Base-by-base conservation (phyloP, 2,329 filamentous ascomycete species). In the Anthostomella pinea region DNA sequence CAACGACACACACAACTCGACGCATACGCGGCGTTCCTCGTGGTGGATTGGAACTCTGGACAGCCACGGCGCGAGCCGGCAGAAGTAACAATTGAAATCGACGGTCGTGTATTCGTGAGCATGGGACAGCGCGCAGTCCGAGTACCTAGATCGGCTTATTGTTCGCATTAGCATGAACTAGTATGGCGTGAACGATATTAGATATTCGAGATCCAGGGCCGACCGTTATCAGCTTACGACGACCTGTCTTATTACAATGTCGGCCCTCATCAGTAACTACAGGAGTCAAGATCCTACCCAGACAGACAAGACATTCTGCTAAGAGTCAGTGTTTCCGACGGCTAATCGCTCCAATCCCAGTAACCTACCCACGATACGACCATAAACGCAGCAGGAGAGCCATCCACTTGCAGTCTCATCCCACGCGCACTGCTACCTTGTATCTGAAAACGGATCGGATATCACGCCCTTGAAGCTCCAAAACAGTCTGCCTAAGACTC, bases 61-160 rank as follows among this genome's bases (percentile, higher is more conserved):
- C 32, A 24, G 30, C 30, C 30, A 40, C 41, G 44, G 44, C 35
- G 27, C 38, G 33, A 39, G 41, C 44, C 41, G 44, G 32, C 24
- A 33, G 24, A 39, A 18, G 17, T n/a, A n/a, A n/a, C 25, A 13
- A 27, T 27, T 15, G 25, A 27, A 13, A 15, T 15, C 13, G 25
- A 27, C 13, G 6, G 13, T 16, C 9, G 2, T 16, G n/a, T 27
- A 13, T 27, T 27, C 5, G 25, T 27, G 7, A 13, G 25, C 25
- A 13, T 15, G 25, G 13, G 25, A 27, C 11, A 13, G 15, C 10
- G 13, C n/a, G n/a, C n/a, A n/a, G n/a, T n/a, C n/a, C 11, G 6
- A 13, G 25, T 8, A 16, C 15, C 17, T 15, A 14, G 25, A 27
- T 8, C 17, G 2, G 25, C 13, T 13, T 27, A 27, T 27, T 15